Conservation (phyloP, 2,329 filamentous ascomycete genomes). For the Didymella pomorum region DNA sequence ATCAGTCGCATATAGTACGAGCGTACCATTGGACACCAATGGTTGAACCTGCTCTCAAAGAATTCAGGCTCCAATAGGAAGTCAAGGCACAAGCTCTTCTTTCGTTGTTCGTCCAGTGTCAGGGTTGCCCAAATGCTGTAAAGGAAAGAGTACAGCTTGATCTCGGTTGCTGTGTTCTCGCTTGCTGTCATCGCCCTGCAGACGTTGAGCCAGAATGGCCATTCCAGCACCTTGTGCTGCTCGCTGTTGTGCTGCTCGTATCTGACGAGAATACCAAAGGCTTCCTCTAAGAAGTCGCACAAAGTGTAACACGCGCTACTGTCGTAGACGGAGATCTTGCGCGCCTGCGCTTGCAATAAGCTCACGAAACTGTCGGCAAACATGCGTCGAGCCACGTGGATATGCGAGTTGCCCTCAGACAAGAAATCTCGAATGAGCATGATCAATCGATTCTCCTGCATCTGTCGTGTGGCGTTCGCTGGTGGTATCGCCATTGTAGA, state of each 20-base stretch:
- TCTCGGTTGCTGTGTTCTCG: conserved; percentile 88
- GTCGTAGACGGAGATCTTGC: conserved; percentile 80
- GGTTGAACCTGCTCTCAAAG: conserved; percentile 85
- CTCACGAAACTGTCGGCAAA: conserved; percentile 79
- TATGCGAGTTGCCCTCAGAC: conserved; percentile 64
- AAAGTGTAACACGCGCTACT: conserved; percentile 85
- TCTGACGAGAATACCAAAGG: conserved; percentile 71
- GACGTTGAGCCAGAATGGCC: conserved; percentile 85
- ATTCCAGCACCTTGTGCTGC: conserved; percentile 68
- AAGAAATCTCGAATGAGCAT: conserved; percentile 84
- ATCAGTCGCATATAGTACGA: conserved; percentile 91
- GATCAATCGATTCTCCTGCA: conserved; percentile 88
- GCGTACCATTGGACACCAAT: conserved; percentile 95
- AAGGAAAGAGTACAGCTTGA: conserved; percentile 82
- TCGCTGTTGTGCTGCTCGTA: conserved; percentile 61
- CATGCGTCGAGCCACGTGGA: conserved; percentile 67
- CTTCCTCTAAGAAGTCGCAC: conserved; percentile 90
- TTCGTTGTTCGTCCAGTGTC: conserved; percentile 70
- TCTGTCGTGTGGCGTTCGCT: conserved; percentile 76
- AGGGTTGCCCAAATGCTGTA: conserved; percentile 82
- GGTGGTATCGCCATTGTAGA: conserved; percentile 69
- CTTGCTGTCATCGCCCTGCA: conserved; percentile 81
- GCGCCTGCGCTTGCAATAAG: conserved; percentile 76
- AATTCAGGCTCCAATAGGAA: conserved; percentile 78
- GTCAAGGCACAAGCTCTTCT: conserved; percentile 73